phyloP scores from a whole-genome alignment of 768 basidiomycete species.

The Pleurotus platypus region DNA sequence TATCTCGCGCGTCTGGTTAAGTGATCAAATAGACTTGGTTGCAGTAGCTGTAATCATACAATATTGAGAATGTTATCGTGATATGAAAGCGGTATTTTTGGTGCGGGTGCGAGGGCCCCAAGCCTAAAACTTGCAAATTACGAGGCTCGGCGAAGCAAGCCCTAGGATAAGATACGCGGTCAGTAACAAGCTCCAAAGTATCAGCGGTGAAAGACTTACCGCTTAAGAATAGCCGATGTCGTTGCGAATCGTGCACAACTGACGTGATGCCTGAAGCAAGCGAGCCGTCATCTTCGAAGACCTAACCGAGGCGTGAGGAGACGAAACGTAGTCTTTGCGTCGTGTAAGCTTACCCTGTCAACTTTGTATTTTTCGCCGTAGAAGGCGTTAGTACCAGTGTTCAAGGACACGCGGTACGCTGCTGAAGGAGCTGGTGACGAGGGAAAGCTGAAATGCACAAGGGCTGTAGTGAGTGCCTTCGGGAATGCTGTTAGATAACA shows the following conservation, averaged over 20 bases:
- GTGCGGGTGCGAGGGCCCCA: no score
- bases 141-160: not conserved
- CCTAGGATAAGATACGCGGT: not conserved
- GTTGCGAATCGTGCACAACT: constrained; percentile 50
- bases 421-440: constrained; percentile 39
- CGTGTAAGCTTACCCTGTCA: constrained; percentile 41
- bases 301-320: constrained; percentile 28
- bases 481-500: constrained; percentile 35
- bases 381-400: constrained; percentile 46
- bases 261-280: constrained; percentile 55
- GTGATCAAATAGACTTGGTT: no score
- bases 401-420: constrained; percentile 49
- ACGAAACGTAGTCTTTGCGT: not conserved
- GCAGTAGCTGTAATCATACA: no score
- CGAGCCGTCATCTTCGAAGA: constrained; percentile 66
- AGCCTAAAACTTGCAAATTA: not conserved
- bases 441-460: constrained; percentile 40
- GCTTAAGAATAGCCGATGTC: constrained; percentile 51
- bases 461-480: constrained; percentile 26
- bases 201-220: constrained; percentile 32
- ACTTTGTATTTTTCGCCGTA: constrained; percentile 59
- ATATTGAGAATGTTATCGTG: no score
- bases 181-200: not conserved
- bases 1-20: no score
- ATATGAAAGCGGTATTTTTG: no score